Evolutionary conservation across 2,329 filamentous ascomycete species (phyloP).

Genomic region (Colletotrichum tofieldiae): DNA sequence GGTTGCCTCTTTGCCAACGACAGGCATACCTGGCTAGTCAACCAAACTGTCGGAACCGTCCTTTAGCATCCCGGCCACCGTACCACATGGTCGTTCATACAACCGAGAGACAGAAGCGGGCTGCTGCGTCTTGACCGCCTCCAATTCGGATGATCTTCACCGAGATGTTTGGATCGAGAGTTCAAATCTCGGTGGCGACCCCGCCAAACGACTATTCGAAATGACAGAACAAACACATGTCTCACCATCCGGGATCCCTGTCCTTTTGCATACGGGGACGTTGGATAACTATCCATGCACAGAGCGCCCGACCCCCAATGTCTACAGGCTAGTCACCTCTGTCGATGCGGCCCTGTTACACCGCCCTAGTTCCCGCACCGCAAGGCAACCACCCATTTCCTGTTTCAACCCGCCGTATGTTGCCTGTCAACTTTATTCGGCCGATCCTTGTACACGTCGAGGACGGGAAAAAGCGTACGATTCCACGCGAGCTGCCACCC

Average conservation of each 20-base stretch:
- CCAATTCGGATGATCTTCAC: constrained; percentile 9
- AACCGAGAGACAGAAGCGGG: constrained; percentile 22
- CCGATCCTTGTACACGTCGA: constrained; percentile 13
- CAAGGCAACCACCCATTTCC: constrained; percentile 28
- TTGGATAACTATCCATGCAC: background rate
- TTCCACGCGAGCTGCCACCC: background rate
- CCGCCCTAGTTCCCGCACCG: constrained; percentile 38
- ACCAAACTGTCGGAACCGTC: constrained; percentile 37
- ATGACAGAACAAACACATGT: constrained; percentile 31
- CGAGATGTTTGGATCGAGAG: constrained; percentile 9
- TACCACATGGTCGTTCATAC: constrained; percentile 32
- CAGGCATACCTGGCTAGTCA: constrained; percentile 39
- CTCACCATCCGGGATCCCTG: constrained; percentile 22
- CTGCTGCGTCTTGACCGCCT: constrained; percentile 31
- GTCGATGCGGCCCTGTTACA: constrained; percentile 25
- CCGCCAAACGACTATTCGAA: constrained; percentile 20
- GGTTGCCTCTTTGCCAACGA: constrained; percentile 29
- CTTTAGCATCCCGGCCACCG: constrained; percentile 13
- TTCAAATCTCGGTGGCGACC: constrained; percentile 33
- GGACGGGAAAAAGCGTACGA: background rate
- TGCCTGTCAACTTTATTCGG: constrained; percentile 37
- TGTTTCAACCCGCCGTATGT: constrained; percentile 29
- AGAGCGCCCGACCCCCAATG: background rate
- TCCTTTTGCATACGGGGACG: constrained; percentile 9
- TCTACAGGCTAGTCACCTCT: constrained; percentile 8